A percentile compares a stretch with the other conserved stretches of the same genome.
Conservation (phyloP, 2,329 filamentous ascomycete species). For the Cylindrodendrum hubeiense region DNA sequence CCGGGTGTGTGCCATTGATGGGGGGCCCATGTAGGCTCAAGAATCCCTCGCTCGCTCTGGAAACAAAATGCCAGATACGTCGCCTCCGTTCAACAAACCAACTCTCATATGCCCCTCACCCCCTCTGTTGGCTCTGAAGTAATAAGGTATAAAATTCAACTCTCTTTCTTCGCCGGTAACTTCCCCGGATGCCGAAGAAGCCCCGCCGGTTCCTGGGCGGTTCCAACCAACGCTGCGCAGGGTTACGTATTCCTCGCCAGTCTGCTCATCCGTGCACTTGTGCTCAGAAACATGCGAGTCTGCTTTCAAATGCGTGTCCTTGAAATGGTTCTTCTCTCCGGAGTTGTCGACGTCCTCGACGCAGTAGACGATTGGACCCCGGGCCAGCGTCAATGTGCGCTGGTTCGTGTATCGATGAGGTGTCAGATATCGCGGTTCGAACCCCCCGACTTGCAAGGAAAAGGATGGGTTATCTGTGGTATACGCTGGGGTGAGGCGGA, state of each 20-base stretch:
- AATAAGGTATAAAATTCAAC: conserved; percentile 24
- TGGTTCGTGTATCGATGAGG: conserved; percentile 70
- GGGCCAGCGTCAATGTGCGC: conserved; percentile 63
- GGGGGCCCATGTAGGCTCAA: not conserved
- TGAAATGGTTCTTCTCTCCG: conserved; percentile 69
- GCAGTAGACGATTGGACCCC: conserved; percentile 72
- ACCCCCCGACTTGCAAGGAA: conserved; percentile 55
- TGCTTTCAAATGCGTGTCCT: conserved; percentile 45
- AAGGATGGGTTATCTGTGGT: conserved; percentile 49
- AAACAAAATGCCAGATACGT: conserved; percentile 16
- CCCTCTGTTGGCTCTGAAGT: conserved; percentile 26
- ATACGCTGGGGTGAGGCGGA: conserved; percentile 58
- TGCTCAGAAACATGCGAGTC: conserved; percentile 17
- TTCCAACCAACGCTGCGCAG: conserved; percentile 25
- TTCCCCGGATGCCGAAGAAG: not conserved
- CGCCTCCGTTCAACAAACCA: conserved; percentile 26
- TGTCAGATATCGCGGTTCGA: conserved; percentile 61
- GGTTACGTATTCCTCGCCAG: conserved; percentile 21
- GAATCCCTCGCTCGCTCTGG: conserved; percentile 9
- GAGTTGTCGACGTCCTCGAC: conserved; percentile 69
- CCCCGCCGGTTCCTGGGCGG: conserved; percentile 4
- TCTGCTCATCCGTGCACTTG: conserved; percentile 14
- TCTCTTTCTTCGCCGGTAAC: conserved; percentile 3
- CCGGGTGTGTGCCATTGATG: too few relatives aligned
- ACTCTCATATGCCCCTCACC: conserved; percentile 36